These are phyloP conservation scores for Elsinoe arachidis DNA, from an alignment of 2,329 filamentous ascomycete genomes.

Conservation along the genomic window DNA sequence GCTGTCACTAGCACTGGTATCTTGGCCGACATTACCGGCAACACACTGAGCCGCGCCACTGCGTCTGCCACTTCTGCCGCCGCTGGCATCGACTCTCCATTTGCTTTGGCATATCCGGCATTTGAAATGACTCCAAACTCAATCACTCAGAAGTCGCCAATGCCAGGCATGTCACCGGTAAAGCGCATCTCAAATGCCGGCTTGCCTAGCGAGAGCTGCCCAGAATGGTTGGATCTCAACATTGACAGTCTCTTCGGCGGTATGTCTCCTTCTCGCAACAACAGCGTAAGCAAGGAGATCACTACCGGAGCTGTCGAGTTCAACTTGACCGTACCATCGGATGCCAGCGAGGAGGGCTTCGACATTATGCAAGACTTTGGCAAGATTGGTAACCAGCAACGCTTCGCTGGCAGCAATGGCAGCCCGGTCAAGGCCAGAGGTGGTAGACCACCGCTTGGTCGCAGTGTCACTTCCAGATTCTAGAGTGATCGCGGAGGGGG, in stretches of 20 bases:
- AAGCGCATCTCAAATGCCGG: constrained; percentile 13
- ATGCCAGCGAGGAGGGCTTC: constrained; percentile 52
- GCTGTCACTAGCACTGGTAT: constrained; percentile 53
- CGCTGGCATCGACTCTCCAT: constrained; percentile 13
- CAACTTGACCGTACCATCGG: constrained; percentile 47
- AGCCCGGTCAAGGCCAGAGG: constrained; percentile 16
- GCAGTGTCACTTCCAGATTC: constrained; percentile 18
- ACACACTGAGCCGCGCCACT: constrained; percentile 26
- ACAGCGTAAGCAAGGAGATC: constrained; percentile 18
- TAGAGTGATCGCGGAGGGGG: neutral
- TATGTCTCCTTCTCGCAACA: constrained; percentile 19
- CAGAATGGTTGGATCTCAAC: constrained; percentile 19
- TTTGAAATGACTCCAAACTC: constrained; percentile 12
- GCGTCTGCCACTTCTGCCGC: constrained; percentile 7
- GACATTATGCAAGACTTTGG: constrained; percentile 70
- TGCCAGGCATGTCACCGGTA: neutral
- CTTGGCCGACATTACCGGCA: constrained; percentile 52
- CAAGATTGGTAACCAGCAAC: constrained; percentile 51
- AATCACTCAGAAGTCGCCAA: neutral
- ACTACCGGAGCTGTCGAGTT: constrained; percentile 48
- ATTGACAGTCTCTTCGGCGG: constrained; percentile 18
- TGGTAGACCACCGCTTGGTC: constrained; percentile 14
- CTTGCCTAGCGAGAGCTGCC: constrained; percentile 9
- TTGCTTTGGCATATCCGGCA: constrained; percentile 7
- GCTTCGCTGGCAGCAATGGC: constrained; percentile 10